Percentiles rank a stretch among this genome's conserved stretches.
Evolutionary conservation across 1,284 basidiomycete genomes (phyloP).

Genomic region (Rhodofomes roseus): DNA sequence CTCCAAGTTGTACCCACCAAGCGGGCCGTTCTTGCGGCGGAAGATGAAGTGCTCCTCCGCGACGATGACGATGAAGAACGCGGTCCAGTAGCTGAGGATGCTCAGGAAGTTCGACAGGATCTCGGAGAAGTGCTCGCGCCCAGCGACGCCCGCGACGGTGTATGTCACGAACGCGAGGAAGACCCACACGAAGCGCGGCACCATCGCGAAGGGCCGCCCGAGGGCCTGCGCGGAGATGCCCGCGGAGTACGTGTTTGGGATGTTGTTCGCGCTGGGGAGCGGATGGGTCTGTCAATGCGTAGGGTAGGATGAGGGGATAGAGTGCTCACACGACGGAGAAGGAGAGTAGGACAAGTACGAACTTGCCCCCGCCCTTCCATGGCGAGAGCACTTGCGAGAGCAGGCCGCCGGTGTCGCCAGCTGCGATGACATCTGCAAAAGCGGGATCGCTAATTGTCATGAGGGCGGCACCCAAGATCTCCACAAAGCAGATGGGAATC

Average conservation of each 20-base stretch:
- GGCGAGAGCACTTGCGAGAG: constrained; percentile 40
- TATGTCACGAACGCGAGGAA: constrained; percentile 49
- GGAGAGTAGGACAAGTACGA: constrained; percentile 55
- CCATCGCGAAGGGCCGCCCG: constrained; percentile 46
- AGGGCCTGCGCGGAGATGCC: constrained; percentile 55
- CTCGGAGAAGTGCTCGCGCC: constrained; percentile 55
- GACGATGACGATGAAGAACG: constrained; percentile 57
- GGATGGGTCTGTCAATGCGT: neutral
- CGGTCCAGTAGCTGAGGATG: constrained; percentile 64
- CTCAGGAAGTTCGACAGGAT: constrained; percentile 53
- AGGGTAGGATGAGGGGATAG: neutral
- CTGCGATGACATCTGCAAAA: constrained; percentile 45
- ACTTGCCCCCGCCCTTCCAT: constrained; percentile 52
- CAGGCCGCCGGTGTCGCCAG: constrained; percentile 48
- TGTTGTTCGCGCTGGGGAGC: constrained; percentile 47
- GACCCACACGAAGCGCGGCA: constrained; percentile 63
- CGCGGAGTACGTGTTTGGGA: constrained; percentile 57
- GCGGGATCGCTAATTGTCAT: constrained; percentile 52
- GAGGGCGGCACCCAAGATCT: constrained; percentile 52
- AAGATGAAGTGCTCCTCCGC: constrained; percentile 59
- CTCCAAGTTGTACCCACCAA: constrained; percentile 53
- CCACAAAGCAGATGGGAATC: constrained; percentile 51
- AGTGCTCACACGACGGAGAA: constrained; percentile 45
- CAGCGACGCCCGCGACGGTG: constrained; percentile 59
- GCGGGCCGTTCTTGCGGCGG: constrained; percentile 35